Percentiles rank a stretch among this genome's conserved stretches.
phyloP scores from a whole-genome alignment of 108 stramenopile genomes.

The Nitzschia inconspicua region DNA sequence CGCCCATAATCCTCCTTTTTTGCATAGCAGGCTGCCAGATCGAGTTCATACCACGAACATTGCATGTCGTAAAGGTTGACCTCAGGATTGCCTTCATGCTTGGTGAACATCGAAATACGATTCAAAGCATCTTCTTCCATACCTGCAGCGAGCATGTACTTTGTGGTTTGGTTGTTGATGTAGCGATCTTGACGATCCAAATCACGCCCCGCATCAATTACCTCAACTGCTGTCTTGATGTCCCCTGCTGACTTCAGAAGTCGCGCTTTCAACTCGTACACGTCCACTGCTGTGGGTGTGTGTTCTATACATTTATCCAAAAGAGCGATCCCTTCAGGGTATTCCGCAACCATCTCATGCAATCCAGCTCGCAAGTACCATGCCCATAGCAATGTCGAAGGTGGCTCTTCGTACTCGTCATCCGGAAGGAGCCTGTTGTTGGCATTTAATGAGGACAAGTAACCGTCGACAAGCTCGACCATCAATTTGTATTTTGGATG shows the following conservation, averaged over 20 bases:
- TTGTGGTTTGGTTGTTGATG: conserved; percentile 97
- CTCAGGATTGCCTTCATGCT: conserved; percentile 93
- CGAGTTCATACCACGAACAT: conserved; percentile 97
- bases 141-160: conserved; percentile 91
- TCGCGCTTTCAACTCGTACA: conserved; percentile 84
- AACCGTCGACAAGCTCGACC: conserved; percentile 59
- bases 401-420: conserved; percentile 46
- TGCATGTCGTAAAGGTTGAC: conserved; percentile 97
- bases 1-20: conserved; percentile 63
- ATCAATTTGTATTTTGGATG: conserved; percentile 58
- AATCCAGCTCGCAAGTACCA: conserved; percentile 83
- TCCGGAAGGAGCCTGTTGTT: conserved; percentile 42
- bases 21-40: conserved; percentile 71
- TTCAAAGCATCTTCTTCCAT: conserved; percentile 76
- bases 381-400: conserved; percentile 81
- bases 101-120: conserved; percentile 79
- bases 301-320: conserved; percentile 89
- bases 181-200: conserved; percentile 96
- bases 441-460: conserved; percentile 49
- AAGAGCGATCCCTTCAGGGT: conserved; percentile 59
- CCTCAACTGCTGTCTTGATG: conserved; percentile 80
- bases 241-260: conserved; percentile 88
- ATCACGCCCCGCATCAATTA: conserved; percentile 81
- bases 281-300: conserved; percentile 90
- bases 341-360: conserved; percentile 77